Percentiles rank a stretch among this genome's conserved stretches.
These are phyloP conservation scores for Adansonia digitata DNA, from an alignment of 345 rosid genomes.

Conservation along the genomic window DNA sequence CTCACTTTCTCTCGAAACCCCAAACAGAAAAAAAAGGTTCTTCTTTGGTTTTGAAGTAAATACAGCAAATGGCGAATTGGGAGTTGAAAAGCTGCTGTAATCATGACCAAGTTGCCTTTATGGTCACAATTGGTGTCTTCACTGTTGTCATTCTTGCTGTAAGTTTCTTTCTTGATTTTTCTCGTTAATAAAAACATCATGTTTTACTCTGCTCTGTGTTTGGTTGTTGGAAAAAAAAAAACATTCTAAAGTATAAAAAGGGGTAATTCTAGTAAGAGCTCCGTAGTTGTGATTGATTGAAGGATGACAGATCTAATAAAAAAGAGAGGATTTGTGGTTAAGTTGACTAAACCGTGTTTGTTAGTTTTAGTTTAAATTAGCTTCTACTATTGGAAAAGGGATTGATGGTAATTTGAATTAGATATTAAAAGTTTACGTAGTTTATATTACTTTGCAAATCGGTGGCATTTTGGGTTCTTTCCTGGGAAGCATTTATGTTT, in stretches of 20 bases:
- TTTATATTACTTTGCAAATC: neutral
- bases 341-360: neutral
- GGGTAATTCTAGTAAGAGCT: neutral
- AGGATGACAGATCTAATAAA: neutral
- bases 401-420: neutral
- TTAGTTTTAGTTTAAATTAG: neutral
- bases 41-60: neutral
- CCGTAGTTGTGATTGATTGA: neutral
- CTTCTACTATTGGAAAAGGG: neutral
- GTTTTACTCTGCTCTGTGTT: slow-evolving; percentile 12
- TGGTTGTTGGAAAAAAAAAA: neutral
- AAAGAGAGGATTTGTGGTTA: neutral
- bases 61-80: slow-evolving; percentile 56
- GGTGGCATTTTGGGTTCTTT: neutral
- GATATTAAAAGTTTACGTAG: neutral
- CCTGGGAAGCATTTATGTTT: neutral
- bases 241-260: neutral
- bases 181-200: neutral
- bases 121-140: slow-evolving; percentile 70
- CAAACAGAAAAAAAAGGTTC: neutral
- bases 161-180: slow-evolving; percentile 18
- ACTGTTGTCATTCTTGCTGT: slow-evolving; percentile 83
- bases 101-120: slow-evolving; percentile 55
- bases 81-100: slow-evolving; percentile 80
- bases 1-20: neutral